Evolutionary conservation across 139 green algal species (phyloP).

Genomic region (Medakamo hakoo): DNA sequence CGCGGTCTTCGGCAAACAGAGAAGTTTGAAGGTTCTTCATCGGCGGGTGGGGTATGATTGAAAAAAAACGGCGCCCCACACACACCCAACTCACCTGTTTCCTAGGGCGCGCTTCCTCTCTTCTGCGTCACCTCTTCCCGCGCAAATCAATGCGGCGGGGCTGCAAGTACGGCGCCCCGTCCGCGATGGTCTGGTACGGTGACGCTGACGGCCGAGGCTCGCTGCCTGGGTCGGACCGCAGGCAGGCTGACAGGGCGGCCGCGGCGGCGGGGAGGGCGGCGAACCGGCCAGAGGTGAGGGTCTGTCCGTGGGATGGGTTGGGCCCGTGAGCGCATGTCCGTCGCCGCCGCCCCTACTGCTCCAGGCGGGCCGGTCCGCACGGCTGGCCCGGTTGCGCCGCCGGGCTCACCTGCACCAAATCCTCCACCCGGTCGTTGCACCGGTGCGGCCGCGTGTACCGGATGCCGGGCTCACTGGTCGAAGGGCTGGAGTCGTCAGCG

Average conservation of each 20-base stretch:
- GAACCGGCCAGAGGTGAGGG: too few relatives aligned
- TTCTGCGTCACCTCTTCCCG: not conserved
- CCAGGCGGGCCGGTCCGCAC: too few relatives aligned
- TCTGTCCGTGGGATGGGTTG: too few relatives aligned
- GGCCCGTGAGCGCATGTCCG: too few relatives aligned
- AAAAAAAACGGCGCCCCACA: not conserved
- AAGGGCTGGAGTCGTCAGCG: too few relatives aligned
- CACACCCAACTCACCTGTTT: not conserved
- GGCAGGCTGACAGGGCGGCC: not conserved
- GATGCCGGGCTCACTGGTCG: too few relatives aligned
- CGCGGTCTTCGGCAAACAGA: not conserved
- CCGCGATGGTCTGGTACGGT: not conserved
- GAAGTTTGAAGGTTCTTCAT: not conserved
- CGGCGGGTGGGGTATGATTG: too few relatives aligned
- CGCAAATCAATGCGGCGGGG: too few relatives aligned
- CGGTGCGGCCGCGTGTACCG: constrained; percentile 20
- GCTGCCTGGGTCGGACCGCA: not conserved
- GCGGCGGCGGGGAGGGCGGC: not conserved
- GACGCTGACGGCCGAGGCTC: not conserved
- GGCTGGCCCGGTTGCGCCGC: too few relatives aligned
- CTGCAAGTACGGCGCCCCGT: not conserved
- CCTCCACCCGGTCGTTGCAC: constrained; percentile 26
- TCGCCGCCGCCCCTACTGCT: too few relatives aligned
- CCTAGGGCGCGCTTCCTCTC: too few relatives aligned
- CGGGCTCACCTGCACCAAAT: constrained; percentile 23